phyloP scores from a whole-genome alignment of 164 flowering plant genomes.

The Brasenia schreberi region DNA sequence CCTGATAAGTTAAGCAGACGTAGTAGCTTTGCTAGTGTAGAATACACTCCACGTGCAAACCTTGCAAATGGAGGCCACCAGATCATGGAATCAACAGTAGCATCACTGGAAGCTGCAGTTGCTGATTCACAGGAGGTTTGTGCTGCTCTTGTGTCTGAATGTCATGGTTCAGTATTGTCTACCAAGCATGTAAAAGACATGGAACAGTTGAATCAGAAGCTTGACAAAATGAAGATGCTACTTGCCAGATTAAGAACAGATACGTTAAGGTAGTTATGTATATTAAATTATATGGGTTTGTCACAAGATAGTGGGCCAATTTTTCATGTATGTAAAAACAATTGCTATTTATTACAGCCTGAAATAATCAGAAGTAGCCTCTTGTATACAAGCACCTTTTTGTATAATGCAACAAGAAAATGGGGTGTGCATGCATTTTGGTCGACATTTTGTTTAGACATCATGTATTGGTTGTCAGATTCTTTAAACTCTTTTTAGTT shows the following conservation, averaged over 20 bases:
- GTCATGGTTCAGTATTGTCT: constrained; percentile 23
- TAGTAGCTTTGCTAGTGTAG: constrained; percentile 19
- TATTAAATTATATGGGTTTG: constrained; percentile 13
- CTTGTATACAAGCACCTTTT: constrained; percentile 7
- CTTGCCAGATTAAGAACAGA: constrained; percentile 39
- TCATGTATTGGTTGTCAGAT: background rate
- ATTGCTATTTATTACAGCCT: constrained; percentile 13
- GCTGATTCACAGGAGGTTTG: constrained; percentile 56
- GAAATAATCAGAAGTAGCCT: constrained; percentile 10
- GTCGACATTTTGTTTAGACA: background rate
- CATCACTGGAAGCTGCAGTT: constrained; percentile 56
- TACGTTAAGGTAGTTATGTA: constrained; percentile 3
- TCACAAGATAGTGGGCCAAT: constrained; percentile 13
- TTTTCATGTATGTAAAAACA: constrained; percentile 29
- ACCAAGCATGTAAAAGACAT: constrained; percentile 21
- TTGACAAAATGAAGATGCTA: constrained; percentile 53
- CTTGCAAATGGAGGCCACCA: constrained; percentile 14
- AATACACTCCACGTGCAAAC: constrained; percentile 19
- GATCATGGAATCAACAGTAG: constrained; percentile 38
- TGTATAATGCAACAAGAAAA: constrained; percentile 7
- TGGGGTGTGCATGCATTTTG: background rate
- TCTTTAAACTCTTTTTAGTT: too few species aligned
- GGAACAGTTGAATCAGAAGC: constrained; percentile 41
- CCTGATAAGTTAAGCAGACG: constrained; percentile 37
- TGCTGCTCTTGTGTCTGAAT: constrained; percentile 31